Evolutionary conservation across 305 asterid species (phyloP).

Genomic region (Withania somnifera): DNA sequence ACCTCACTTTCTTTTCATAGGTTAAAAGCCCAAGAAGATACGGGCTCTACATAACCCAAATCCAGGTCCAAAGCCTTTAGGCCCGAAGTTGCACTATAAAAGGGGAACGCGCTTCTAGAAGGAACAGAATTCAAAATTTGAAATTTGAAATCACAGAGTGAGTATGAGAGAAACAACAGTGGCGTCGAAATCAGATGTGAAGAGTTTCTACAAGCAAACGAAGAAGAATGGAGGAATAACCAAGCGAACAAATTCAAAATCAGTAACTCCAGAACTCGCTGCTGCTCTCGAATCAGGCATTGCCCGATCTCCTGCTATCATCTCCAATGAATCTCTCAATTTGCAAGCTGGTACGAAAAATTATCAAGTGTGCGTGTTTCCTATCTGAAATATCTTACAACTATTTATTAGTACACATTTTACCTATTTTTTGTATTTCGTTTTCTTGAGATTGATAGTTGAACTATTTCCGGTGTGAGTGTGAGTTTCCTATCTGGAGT

Average conservation of each 20-base stretch:
- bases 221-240: constrained; percentile 33
- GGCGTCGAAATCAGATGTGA: constrained; percentile 38
- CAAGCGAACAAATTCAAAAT: constrained; percentile 16
- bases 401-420: no score
- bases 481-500: no score
- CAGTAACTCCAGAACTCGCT: constrained; percentile 18
- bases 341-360: no score
- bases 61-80: background rate
- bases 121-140: background rate
- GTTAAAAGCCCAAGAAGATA: no score
- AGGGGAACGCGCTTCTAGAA: background rate
- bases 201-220: constrained; percentile 63
- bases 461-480: no score
- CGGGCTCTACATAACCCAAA: background rate
- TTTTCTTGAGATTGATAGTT: no score
- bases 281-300: constrained; percentile 15
- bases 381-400: no score
- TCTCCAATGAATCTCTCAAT: no score
- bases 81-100: background rate
- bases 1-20: no score
- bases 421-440: no score
- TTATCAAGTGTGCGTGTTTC: no score
- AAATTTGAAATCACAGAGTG: background rate
- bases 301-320: no score
- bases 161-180: constrained; percentile 17